phyloP scores from a whole-genome alignment of 192 early-diverging fungal species.

The Rhizoclosmatium sp. region DNA sequence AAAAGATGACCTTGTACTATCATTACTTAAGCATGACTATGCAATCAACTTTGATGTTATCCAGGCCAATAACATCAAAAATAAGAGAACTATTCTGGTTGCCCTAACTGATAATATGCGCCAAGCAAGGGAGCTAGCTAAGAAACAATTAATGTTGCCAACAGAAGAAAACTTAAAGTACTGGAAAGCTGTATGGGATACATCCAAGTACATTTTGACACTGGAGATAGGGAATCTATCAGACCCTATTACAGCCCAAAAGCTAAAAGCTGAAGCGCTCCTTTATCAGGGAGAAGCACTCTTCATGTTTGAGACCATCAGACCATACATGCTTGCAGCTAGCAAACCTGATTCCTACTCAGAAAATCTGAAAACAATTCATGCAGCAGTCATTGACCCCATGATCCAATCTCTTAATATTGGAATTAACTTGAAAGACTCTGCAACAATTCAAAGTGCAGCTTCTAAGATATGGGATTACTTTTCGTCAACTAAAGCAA shows the following conservation, averaged over 20 bases:
- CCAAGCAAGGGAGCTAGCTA: constrained; percentile 16
- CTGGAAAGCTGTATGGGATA: constrained; percentile 40
- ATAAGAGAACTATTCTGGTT: constrained; percentile 21
- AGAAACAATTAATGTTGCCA: not conserved
- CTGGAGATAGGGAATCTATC: constrained; percentile 11
- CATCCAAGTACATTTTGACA: constrained; percentile 31
- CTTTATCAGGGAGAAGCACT: constrained; percentile 28
- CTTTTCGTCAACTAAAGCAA: not conserved
- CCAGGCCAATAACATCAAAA: constrained; percentile 13
- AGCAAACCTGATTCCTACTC: not conserved
- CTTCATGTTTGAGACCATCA: constrained; percentile 12
- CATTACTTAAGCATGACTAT: constrained; percentile 23
- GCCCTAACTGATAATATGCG: constrained; percentile 31
- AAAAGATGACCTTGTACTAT: constrained; percentile 14
- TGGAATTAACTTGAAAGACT: constrained; percentile 30
- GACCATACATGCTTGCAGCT: not conserved
- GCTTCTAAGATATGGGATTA: constrained; percentile 25
- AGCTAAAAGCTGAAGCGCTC: constrained; percentile 30
- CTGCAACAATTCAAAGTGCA: constrained; percentile 18
- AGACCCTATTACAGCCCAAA: constrained; percentile 10
- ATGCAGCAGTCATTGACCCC: constrained; percentile 19
- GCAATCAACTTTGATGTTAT: constrained; percentile 37
- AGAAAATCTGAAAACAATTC: constrained; percentile 14
- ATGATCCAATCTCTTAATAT: constrained; percentile 27
- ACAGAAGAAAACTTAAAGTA: not conserved